These are phyloP conservation scores for Microcyclospora pomicola DNA, from an alignment of 2,329 filamentous ascomycete genomes.

Conservation along the genomic window DNA sequence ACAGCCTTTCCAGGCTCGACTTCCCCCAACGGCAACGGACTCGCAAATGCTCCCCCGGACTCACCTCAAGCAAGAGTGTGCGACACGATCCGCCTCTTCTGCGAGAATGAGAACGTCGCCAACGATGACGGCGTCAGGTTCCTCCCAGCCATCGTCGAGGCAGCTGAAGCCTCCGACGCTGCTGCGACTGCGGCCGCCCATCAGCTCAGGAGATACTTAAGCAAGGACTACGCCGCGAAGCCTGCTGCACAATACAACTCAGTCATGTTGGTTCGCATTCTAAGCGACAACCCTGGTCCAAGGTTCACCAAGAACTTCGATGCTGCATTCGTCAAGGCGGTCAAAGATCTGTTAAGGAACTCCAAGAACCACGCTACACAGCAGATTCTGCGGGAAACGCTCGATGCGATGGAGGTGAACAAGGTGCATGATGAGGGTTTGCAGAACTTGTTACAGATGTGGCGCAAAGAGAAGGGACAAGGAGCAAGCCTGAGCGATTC, in stretches of 20 bases:
- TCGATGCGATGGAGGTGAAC: constrained; percentile 62
- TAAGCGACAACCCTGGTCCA: constrained; percentile 78
- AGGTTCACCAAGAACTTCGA: constrained; percentile 89
- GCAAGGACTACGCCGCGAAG: constrained; percentile 45
- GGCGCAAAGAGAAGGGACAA: constrained; percentile 65
- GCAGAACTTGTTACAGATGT: constrained; percentile 63
- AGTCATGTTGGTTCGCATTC: constrained; percentile 85
- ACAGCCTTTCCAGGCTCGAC: no score
- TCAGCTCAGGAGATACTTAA: constrained; percentile 69
- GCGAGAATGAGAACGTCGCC: constrained; percentile 52
- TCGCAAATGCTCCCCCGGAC: constrained; percentile 22
- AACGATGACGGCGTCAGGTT: constrained; percentile 91
- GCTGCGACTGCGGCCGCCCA: constrained; percentile 72
- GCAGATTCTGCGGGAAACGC: constrained; percentile 74
- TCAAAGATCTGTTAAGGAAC: constrained; percentile 60
- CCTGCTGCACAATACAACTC: constrained; percentile 85
- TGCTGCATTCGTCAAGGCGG: constrained; percentile 61
- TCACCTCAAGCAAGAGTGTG: constrained; percentile 54
- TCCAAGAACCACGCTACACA: constrained; percentile 62
- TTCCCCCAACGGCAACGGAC: constrained; percentile 1
- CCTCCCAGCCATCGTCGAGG: constrained; percentile 85
- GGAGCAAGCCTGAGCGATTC: constrained; percentile 9
- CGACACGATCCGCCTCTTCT: constrained; percentile 61
- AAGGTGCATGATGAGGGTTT: constrained; percentile 65
- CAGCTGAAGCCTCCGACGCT: constrained; percentile 77